Conservation (phyloP, 1,139 yeast genomes). For the Pichia norvegensis region DNA sequence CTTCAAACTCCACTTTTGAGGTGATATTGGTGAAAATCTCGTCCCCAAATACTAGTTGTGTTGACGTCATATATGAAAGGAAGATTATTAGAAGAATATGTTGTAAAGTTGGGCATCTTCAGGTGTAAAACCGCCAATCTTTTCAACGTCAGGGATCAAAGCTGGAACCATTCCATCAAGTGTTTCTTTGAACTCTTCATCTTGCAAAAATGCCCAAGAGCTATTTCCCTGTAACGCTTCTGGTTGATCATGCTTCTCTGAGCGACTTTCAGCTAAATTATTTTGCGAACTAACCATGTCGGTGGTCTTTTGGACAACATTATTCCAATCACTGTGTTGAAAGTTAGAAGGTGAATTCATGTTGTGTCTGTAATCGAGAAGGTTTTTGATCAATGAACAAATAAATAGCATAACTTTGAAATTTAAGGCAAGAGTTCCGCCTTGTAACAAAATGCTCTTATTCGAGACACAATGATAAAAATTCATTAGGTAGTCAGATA, state of each 20-base stretch:
- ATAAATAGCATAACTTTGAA: constrained; percentile 16
- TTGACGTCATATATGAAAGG: not conserved
- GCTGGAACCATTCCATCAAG: constrained; percentile 1
- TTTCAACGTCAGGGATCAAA: not conserved
- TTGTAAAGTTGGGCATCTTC: not conserved
- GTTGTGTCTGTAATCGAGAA: constrained; percentile 2
- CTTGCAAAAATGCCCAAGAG: constrained; percentile 6
- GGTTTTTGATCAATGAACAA: constrained; percentile 15
- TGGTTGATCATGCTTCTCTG: too few species aligned
- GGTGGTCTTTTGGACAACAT: constrained; percentile 2
- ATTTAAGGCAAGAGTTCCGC: constrained; percentile 14
- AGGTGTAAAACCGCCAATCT: not conserved
- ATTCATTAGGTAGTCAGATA: constrained; percentile 15
- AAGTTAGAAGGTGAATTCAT: not conserved
- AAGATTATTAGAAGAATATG: not conserved
- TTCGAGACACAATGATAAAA: constrained; percentile 11
- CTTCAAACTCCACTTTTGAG: too few species aligned
- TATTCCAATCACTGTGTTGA: constrained; percentile 7
- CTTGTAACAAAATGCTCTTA: constrained; percentile 2
- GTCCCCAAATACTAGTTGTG: too few species aligned
- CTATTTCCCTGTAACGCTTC: too few species aligned
- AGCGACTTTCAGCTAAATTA: too few species aligned
- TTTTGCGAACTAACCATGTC: not conserved
- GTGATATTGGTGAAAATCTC: too few species aligned
- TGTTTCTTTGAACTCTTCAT: not conserved